Evolutionary conservation across 148 eudicot genomes (phyloP).

Genomic region (Rhododendron molle): DNA sequence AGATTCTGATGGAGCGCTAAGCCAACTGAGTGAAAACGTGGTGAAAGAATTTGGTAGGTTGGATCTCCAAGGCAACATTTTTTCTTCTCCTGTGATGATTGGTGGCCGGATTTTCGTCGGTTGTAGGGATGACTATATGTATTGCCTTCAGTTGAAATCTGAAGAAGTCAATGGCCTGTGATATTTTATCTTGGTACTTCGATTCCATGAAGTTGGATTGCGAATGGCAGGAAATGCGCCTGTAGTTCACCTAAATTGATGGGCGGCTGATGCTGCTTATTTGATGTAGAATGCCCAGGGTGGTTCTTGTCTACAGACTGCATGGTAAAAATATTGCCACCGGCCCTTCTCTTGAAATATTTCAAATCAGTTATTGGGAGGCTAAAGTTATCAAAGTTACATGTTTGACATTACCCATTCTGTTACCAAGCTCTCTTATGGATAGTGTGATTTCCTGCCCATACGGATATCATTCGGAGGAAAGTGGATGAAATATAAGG

Average conservation of each 20-base stretch:
- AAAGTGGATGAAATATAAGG: not conserved
- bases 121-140: constrained; percentile 81
- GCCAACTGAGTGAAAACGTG: not conserved
- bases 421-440: not conserved
- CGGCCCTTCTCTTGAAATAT: not conserved
- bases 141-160: constrained; percentile 28
- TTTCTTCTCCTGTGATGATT: constrained; percentile 89
- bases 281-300: too few relatives aligned
- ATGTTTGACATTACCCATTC: not conserved
- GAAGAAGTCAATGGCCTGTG: not conserved
- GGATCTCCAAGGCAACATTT: constrained; percentile 66
- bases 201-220: not conserved
- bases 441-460: not conserved
- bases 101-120: constrained; percentile 86
- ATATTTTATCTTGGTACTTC: not conserved
- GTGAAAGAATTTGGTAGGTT: constrained; percentile 56
- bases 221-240: not conserved
- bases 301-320: not conserved
- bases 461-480: not conserved
- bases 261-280: not conserved
- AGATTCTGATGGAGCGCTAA: constrained; percentile 12
- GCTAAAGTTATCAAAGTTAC: not conserved
- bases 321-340: not conserved
- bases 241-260: too few relatives aligned
- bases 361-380: not conserved